Conservation (phyloP, 139 green algal species). For the Astrephomene gubernaculifera region DNA sequence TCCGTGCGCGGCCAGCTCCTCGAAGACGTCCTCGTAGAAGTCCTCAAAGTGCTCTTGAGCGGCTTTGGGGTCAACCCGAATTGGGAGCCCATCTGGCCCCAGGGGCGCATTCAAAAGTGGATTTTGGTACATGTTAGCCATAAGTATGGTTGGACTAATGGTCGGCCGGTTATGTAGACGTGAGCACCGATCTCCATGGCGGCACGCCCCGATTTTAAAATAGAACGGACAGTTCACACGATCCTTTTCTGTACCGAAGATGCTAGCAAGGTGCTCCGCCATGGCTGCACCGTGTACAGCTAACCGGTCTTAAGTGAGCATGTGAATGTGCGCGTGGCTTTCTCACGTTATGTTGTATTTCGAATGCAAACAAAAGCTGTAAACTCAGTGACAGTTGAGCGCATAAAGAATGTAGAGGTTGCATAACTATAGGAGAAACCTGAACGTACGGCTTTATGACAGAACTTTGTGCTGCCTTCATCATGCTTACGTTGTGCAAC, state of each 20-base stretch:
- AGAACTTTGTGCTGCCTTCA: too few species aligned
- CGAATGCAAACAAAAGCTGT: too few species aligned
- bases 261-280: slow-evolving; percentile 97
- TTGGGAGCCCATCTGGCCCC: slow-evolving; percentile 86
- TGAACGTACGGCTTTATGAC: too few species aligned
- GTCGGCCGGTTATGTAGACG: slow-evolving; percentile 96
- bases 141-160: slow-evolving; percentile 90
- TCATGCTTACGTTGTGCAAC: too few species aligned
- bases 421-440: too few species aligned
- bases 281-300: too few species aligned
- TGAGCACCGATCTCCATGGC: slow-evolving; percentile 97
- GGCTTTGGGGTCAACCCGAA: slow-evolving; percentile 83
- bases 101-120: slow-evolving; percentile 87
- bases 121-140: slow-evolving; percentile 98
- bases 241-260: slow-evolving; percentile 99
- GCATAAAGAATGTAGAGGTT: too few species aligned
- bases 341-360: too few species aligned
- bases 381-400: too few species aligned
- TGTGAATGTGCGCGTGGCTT: too few species aligned
- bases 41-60: slow-evolving; percentile 77
- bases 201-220: slow-evolving; percentile 95
- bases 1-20: slow-evolving; percentile 93
- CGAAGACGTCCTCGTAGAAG: slow-evolving; percentile 99
- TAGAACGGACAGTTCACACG: slow-evolving; percentile 96
- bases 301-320: too few species aligned